These are phyloP conservation scores for Epithemia pelagica DNA, from an alignment of 108 stramenopile species.

Conservation along the genomic window DNA sequence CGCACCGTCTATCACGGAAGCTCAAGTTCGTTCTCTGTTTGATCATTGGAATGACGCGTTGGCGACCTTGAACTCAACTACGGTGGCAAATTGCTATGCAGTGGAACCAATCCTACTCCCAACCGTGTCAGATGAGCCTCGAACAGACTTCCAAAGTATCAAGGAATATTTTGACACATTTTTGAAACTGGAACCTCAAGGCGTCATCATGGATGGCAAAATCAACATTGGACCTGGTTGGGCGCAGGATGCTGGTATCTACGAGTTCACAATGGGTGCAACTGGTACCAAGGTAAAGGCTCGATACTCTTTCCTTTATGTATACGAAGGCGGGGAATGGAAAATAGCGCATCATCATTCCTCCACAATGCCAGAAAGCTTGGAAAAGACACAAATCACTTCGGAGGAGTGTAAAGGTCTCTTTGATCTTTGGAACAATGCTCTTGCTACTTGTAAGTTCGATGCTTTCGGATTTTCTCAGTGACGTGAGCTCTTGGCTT, in stretches of 20 bases:
- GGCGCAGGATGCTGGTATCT: constrained; percentile 33
- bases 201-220: constrained; percentile 40
- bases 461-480: too few species aligned
- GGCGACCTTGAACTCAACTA: constrained; percentile 37
- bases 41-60: constrained; percentile 49
- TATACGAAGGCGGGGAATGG: constrained; percentile 22
- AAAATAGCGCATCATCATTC: constrained; percentile 64
- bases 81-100: constrained; percentile 38
- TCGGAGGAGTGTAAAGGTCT: constrained; percentile 23
- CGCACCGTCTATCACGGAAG: constrained; percentile 35
- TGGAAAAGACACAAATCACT: background rate
- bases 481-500: too few species aligned
- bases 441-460: constrained; percentile 36
- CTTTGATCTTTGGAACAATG: constrained; percentile 57
- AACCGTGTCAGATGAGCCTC: constrained; percentile 15
- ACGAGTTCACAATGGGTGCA: constrained; percentile 51
- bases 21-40: constrained; percentile 38
- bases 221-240: constrained; percentile 40
- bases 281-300: constrained; percentile 29
- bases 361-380: constrained; percentile 39
- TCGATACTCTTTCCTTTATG: constrained; percentile 39
- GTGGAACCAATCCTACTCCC: constrained; percentile 26
- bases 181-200: constrained; percentile 36
- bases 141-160: constrained; percentile 13
- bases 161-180: constrained; percentile 44